phyloP scores from a whole-genome alignment of 2,329 filamentous ascomycete species.

The Colletotrichum acutatum region DNA sequence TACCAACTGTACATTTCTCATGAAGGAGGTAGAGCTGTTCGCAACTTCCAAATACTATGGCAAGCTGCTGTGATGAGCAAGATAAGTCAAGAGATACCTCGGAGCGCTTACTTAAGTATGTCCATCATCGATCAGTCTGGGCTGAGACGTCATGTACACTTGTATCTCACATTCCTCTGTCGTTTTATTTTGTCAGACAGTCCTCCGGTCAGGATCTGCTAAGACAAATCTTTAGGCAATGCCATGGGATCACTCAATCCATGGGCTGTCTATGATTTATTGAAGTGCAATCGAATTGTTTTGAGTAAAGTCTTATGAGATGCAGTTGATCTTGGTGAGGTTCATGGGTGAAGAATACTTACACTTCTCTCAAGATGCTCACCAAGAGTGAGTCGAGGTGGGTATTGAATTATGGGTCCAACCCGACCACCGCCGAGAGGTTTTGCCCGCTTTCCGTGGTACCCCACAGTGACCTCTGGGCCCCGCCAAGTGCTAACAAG shows the following conservation, averaged over 20 bases:
- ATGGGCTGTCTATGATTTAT: neutral
- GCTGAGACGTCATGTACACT: neutral
- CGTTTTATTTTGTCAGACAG: neutral
- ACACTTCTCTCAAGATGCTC: neutral
- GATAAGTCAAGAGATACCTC: neutral
- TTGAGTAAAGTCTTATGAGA: neutral
- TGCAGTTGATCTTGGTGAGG: neutral
- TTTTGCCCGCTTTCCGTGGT: conserved; percentile 1
- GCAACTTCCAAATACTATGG: neutral
- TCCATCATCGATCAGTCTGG: conserved; percentile 6
- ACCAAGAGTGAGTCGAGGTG: neutral
- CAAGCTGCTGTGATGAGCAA: neutral
- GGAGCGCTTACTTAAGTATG: neutral
- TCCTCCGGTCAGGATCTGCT: neutral
- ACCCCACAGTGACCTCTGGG: conserved; percentile 20
- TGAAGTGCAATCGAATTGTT: neutral
- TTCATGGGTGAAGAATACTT: neutral
- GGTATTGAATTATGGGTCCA: neutral
- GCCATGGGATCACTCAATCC: neutral
- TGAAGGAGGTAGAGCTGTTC: neutral
- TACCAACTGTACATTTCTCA: neutral
- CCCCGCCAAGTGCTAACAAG: conserved; percentile 25
- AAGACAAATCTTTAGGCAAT: neutral
- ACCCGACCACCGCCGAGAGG: neutral
- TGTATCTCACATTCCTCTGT: neutral